Conservation (phyloP, 1,139 yeast species). For the Yamadazyma trypodendri region DNA sequence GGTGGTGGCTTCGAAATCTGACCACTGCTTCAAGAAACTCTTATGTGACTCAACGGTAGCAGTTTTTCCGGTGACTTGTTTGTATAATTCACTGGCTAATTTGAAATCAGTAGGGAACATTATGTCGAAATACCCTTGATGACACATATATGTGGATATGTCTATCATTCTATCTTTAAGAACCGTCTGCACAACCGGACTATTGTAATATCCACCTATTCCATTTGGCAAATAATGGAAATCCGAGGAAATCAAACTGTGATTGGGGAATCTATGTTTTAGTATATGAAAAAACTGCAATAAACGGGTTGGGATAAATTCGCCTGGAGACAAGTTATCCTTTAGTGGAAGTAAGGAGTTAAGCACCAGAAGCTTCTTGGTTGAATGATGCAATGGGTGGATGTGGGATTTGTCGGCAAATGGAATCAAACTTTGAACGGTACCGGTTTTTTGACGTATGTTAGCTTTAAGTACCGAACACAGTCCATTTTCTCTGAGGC, state of each 20-base stretch:
- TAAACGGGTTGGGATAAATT: conserved; percentile 77
- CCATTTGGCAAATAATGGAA: conserved; percentile 65
- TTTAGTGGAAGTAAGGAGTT: conserved; percentile 54
- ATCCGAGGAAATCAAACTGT: conserved; percentile 70
- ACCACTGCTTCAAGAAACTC: conserved; percentile 71
- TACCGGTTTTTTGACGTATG: conserved; percentile 20
- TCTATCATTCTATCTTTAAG: conserved; percentile 67
- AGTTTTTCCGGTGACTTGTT: conserved; percentile 61
- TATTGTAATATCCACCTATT: conserved; percentile 59
- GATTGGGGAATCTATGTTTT: conserved; percentile 69
- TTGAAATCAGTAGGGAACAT: conserved; percentile 83
- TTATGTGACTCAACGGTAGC: conserved; percentile 58
- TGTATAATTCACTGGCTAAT: conserved; percentile 60
- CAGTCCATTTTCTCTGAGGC: conserved; percentile 50
- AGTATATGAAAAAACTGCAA: conserved; percentile 66
- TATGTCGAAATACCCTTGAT: conserved; percentile 83
- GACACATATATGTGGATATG: conserved; percentile 71
- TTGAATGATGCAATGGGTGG: conserved; percentile 43
- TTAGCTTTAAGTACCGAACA: conserved; percentile 29
- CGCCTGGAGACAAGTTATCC: conserved; percentile 71
- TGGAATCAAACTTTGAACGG: conserved; percentile 32
- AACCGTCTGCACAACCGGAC: conserved; percentile 85
- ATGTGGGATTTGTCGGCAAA: conserved; percentile 29
- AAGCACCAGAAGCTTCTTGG: conserved; percentile 27
- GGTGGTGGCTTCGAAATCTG: conserved; percentile 63